phyloP scores from a whole-genome alignment of 1,284 basidiomycete genomes.

The Boletellus deceptivus region DNA sequence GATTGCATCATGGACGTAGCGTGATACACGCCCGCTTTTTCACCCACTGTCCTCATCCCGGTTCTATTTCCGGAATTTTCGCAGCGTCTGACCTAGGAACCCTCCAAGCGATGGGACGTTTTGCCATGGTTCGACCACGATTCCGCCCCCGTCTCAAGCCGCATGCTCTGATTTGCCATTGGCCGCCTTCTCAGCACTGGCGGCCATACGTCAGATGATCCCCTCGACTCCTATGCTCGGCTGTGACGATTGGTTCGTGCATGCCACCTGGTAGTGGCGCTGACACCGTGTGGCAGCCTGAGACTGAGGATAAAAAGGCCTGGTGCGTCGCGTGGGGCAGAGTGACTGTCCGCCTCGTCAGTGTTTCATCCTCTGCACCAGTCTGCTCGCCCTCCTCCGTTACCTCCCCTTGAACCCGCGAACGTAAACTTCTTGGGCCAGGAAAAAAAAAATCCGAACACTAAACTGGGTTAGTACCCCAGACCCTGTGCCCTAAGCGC shows the following conservation, averaged over 20 bases:
- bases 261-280: conserved; percentile 30
- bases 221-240: conserved; percentile 12
- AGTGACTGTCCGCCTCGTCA: conserved; percentile 6
- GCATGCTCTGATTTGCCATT: conserved; percentile 11
- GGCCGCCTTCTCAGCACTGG: conserved; percentile 7
- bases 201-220: neutral
- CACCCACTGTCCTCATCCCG: neutral
- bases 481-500: no score
- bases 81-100: conserved; percentile 1
- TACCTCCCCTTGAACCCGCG: neutral
- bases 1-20: conserved; percentile 12
- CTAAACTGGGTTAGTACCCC: neutral
- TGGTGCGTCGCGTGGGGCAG: neutral
- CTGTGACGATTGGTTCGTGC: conserved; percentile 20
- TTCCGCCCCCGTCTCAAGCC: neutral
- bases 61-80: neutral
- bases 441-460: neutral
- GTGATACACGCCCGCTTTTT: neutral
- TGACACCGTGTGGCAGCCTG: conserved; percentile 26
- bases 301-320: conserved; percentile 19
- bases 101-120: conserved; percentile 9
- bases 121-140: neutral
- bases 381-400: conserved; percentile 2
- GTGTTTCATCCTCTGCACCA: conserved; percentile 7
- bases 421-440: neutral